phyloP scores from a whole-genome alignment of 2,329 filamentous ascomycete genomes.

The Lasiodiplodia citricola region DNA sequence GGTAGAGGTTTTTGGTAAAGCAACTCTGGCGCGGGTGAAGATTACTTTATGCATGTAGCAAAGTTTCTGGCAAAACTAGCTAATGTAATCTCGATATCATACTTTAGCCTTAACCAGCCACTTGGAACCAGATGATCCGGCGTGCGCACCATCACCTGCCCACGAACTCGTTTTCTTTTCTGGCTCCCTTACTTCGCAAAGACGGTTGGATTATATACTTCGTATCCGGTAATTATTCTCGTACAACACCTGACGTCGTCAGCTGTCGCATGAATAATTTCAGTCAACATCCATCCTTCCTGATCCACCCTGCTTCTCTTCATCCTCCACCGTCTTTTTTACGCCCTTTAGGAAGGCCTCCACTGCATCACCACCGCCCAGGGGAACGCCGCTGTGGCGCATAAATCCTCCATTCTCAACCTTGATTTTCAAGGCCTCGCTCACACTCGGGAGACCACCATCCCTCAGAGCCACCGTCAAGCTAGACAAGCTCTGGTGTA shows the following conservation, averaged over 20 bases:
- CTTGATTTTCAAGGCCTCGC: constrained; percentile 80
- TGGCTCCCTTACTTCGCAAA: neutral
- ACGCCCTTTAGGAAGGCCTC: constrained; percentile 91
- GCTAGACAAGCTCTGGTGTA: constrained; percentile 83
- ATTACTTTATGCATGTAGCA: too few species aligned
- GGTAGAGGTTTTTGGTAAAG: too few species aligned
- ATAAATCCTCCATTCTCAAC: constrained; percentile 86
- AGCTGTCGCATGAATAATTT: neutral
- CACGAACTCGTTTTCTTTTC: neutral
- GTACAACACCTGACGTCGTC: neutral
- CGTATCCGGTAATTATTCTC: neutral
- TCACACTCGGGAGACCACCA: constrained; percentile 86
- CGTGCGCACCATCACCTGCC: too few species aligned
- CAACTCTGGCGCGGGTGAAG: too few species aligned
- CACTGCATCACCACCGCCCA: constrained; percentile 87
- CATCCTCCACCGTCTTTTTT: constrained; percentile 72
- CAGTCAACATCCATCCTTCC: constrained; percentile 26
- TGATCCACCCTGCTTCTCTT: constrained; percentile 33
- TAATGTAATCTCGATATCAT: neutral
- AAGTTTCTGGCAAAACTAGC: neutral
- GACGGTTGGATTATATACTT: neutral
- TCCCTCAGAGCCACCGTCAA: constrained; percentile 88
- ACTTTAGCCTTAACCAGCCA: too few species aligned
- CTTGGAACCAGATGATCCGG: too few species aligned
- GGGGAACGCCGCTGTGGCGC: constrained; percentile 76